Evolutionary conservation across 495 filamentous ascomycete genomes (phyloP), one percentile per base, ranked within the genome.

Genomic region (Neurospora tetrasperma): DNA sequence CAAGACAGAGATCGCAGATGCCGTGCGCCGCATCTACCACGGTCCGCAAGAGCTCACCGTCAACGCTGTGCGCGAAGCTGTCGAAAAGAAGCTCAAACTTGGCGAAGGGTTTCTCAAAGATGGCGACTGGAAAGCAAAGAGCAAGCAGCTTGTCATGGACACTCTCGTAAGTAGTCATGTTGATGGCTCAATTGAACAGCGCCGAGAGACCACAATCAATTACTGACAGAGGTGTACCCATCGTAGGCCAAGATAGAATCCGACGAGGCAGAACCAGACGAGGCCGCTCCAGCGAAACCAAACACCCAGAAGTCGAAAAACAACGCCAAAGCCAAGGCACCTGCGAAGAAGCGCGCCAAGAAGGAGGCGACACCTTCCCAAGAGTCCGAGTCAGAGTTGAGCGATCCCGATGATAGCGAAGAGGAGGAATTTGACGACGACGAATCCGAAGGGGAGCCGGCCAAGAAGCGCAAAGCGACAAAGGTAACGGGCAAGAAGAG

Each of bases 81-180:
- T 88, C 4, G 93, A 95, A 76, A 81, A 89, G 75, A 79, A 90
- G 59, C 80, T 94, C 8, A 84, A 81, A 38, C 86, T 99, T 2
- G 85, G 86, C 4, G 82, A 86, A 5, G 92, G 88, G 0, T 97
- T 92, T 76, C 89, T 97, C 77, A 92, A 90, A 75, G 80, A 87
- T 54, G 79, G 75, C 4, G 79, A 85, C 20, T 98, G 95, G 96
- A 96, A 96, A 76, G 79, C 83, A n/a, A 87, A 86, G 75, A 96
- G 93, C 81, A 93, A 96, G 72, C 76, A 85, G 20, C 78, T 96
- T 40, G 93, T 98, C 71, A 85, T 87, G 73, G 84, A 87, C 18
- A 88, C 89, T 80, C 87, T 92, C 71, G 94, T 97, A 85, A 77
- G 89, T 84, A 69, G 74, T 38, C 4, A 38, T 38, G 0, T n/a